phyloP scores from a whole-genome alignment of 75 land plant species.

The Larix kaempferi region DNA sequence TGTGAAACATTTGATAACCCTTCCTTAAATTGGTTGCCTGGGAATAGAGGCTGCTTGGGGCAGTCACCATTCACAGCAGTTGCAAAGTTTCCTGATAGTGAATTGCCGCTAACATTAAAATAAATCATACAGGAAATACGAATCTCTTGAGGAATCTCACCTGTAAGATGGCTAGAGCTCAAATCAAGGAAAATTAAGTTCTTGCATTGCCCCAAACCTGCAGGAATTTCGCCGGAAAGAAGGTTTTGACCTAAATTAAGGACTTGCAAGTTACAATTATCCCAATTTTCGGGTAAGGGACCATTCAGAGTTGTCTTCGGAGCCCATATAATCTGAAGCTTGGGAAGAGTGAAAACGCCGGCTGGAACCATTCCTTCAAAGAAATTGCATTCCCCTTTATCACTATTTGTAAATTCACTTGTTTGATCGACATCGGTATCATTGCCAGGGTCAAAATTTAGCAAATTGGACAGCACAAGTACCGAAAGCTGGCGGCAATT shows the following conservation, averaged over 20 bases:
- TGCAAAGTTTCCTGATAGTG: conserved; percentile 27
- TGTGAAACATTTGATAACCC: conserved; percentile 15
- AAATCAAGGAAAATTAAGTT: conserved; percentile 30
- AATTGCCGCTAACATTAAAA: conserved; percentile 45
- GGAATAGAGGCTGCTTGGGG: conserved; percentile 8
- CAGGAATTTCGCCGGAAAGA: conserved; percentile 36
- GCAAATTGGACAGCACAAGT: conserved; percentile 23
- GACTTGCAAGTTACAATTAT: conserved; percentile 33
- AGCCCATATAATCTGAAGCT: conserved; percentile 38
- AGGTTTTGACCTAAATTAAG: conserved; percentile 52
- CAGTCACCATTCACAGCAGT: conserved; percentile 10
- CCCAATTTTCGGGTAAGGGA: conserved; percentile 38
- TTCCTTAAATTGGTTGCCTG: background rate
- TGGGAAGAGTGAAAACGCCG: conserved; percentile 28
- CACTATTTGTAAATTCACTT: conserved; percentile 8
- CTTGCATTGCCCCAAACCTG: conserved; percentile 23
- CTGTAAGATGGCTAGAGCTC: conserved; percentile 31
- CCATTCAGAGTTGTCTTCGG: conserved; percentile 35
- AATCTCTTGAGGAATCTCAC: conserved; percentile 31
- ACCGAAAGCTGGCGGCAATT: conserved; percentile 35
- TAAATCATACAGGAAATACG: conserved; percentile 39
- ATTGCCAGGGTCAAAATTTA: conserved; percentile 5
- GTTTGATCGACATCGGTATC: conserved; percentile 8
- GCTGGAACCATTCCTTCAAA: conserved; percentile 36
- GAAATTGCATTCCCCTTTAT: conserved; percentile 31